These are phyloP conservation scores for Tetradesmus lagerheimii DNA, from an alignment of 139 green algal genomes.

Conservation along the genomic window DNA sequence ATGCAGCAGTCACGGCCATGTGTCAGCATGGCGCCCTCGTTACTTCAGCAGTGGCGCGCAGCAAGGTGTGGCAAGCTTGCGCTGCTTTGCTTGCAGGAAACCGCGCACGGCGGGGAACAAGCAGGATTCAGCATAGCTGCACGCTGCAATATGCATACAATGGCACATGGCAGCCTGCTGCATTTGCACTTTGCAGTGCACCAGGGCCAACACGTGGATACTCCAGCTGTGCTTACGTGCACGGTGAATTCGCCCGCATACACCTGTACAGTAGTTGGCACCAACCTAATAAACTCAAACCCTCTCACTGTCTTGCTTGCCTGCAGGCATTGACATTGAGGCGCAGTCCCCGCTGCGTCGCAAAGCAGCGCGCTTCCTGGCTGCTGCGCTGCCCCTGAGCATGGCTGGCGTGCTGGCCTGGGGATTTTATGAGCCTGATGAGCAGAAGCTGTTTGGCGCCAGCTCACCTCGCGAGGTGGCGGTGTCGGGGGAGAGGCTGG, in stretches of 20 bases:
- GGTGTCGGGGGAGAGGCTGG: slow-evolving; percentile 48
- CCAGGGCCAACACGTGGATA: too few species aligned
- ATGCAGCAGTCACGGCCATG: background rate
- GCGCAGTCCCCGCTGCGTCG: background rate
- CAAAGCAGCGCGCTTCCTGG: background rate
- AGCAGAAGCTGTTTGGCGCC: background rate
- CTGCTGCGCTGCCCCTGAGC: slow-evolving; percentile 15
- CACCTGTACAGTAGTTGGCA: too few species aligned
- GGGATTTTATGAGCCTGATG: slow-evolving; percentile 41
- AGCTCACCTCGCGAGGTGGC: slow-evolving; percentile 22
- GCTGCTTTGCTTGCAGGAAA: background rate
- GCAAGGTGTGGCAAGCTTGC: background rate
- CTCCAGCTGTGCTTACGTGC: too few species aligned
- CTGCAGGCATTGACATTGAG: slow-evolving; percentile 19
- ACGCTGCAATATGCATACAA: too few species aligned
- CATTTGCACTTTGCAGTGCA: too few species aligned
- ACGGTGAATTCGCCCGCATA: too few species aligned
- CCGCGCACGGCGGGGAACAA: too few species aligned
- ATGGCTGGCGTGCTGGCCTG: slow-evolving; percentile 42
- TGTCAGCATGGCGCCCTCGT: background rate
- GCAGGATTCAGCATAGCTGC: too few species aligned
- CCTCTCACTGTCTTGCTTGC: background rate
- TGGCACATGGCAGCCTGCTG: too few species aligned
- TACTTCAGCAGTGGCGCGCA: background rate
- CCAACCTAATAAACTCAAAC: background rate